Conservation (phyloP, 176 grass and related monocot genomes). For the Hsuehochloa calcarea region DNA sequence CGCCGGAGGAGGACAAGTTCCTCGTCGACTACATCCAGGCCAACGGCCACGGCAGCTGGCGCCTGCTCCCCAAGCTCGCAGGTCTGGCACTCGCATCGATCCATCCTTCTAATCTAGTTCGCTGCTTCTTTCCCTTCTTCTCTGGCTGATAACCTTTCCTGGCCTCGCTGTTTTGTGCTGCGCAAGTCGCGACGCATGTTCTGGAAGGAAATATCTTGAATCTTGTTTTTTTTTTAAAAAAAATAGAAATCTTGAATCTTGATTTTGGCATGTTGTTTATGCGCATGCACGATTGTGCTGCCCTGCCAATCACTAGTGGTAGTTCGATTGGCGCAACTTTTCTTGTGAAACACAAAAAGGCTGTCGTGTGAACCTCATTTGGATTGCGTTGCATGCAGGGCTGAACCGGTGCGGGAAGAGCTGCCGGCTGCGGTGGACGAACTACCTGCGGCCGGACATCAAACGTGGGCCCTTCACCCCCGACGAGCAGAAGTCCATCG, state of each 20-base stretch:
- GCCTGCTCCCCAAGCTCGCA: constrained; percentile 89
- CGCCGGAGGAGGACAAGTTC: constrained; percentile 96
- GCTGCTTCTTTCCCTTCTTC: background rate
- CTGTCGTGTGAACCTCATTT: background rate
- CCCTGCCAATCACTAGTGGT: background rate
- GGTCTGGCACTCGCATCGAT: constrained; percentile 35
- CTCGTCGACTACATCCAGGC: constrained; percentile 94
- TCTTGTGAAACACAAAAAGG: constrained; percentile 30
- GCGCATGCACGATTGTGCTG: background rate
- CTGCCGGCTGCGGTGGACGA: constrained; percentile 96
- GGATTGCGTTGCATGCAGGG: constrained; percentile 26
- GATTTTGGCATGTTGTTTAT: background rate
- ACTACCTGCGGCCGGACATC: constrained; percentile 94
- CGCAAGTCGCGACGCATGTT: background rate
- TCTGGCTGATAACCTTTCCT: background rate
- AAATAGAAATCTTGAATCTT: background rate
- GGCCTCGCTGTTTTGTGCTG: background rate
- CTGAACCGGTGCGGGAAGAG: constrained; percentile 97
- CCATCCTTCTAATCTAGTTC: background rate
- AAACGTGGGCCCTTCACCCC: constrained; percentile 86
- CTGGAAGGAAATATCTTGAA: background rate
- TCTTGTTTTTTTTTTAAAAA: background rate
- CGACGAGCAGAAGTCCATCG: constrained; percentile 95
- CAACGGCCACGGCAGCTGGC: constrained; percentile 98
- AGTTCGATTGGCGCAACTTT: background rate